A percentile compares a stretch with the other conserved stretches of the same genome.
phyloP scores from a whole-genome alignment of 345 rosid genomes.

The Arabidopsis arenosa region DNA sequence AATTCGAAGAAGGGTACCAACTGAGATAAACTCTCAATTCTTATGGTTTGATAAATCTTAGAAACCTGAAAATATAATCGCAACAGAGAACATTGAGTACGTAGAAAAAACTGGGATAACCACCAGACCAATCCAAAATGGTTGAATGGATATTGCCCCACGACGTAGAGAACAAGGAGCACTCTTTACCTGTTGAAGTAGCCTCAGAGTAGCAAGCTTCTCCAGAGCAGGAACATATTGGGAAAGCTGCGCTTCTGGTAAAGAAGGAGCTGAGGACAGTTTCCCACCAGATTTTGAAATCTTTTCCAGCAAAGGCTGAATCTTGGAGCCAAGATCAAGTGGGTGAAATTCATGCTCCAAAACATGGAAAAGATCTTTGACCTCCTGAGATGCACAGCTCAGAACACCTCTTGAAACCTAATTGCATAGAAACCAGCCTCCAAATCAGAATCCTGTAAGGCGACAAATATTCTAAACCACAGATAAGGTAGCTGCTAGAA shows the following conservation, averaged over 20 bases:
- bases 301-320: slow-evolving; percentile 75
- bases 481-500: slow-evolving; percentile 31
- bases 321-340: slow-evolving; percentile 78
- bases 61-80: slow-evolving; percentile 68
- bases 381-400: slow-evolving; percentile 96
- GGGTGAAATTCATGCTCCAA: slow-evolving; percentile 92
- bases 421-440: slow-evolving; percentile 28
- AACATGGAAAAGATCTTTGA: slow-evolving; percentile 89
- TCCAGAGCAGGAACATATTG: slow-evolving; percentile 85
- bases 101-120: background rate
- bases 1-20: slow-evolving; percentile 91
- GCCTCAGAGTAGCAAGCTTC: slow-evolving; percentile 83
- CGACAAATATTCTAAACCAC: slow-evolving; percentile 3
- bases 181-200: slow-evolving; percentile 83
- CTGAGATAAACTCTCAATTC: slow-evolving; percentile 72
- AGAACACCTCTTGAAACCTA: slow-evolving; percentile 91
- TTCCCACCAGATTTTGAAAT: slow-evolving; percentile 91
- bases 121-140: background rate
- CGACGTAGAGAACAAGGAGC: slow-evolving; percentile 15
- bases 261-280: slow-evolving; percentile 85
- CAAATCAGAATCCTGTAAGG: slow-evolving; percentile 15
- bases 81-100: slow-evolving; percentile 3
- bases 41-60: slow-evolving; percentile 82
- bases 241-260: slow-evolving; percentile 86
- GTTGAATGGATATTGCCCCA: slow-evolving; percentile 2